Base-by-base conservation (phyloP, 768 basidiomycete species). In the Suillus occidentalis region DNA sequence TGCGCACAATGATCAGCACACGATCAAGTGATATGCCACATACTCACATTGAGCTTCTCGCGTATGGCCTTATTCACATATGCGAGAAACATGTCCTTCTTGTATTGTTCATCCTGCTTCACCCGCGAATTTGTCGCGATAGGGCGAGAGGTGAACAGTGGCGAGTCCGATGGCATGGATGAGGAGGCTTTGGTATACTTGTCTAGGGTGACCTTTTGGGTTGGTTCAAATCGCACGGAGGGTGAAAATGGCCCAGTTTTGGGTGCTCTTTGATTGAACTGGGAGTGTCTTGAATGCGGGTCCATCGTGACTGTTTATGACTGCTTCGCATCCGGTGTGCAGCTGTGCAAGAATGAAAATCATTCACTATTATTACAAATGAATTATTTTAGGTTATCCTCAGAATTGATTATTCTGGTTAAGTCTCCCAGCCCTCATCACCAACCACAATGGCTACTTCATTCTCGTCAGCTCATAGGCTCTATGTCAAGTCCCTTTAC, bases 401-500 rank as follows among this genome's bases (percentile, higher is more conserved):
- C 20, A 61, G 16, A 61, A 55, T 55, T n/a, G 28, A 52, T n/a
- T 43, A 34, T 43, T 61, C 28, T 18, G 55, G 49, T 52, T 55
- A 61, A n/a, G 43, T 47, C n/a, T 50, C 20, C 39, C 6, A 12
- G n/a, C 52, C n/a, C 53, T 20, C 60, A 50, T 47, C 63, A 39
- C 36, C 37, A 50, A 34, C 59, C 25, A 66, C 67, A 67, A 88
- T 88, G 87, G 81, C 87, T 52, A 80, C 84, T 62, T 78, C 90
- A 42, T 94, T 93, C 80, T 84, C 89, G 49, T 79, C 86, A 40
- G 90, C 87, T 6, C 92, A 93, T 80, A 86, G 88, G 74, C 84
- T 86, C 70, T 90, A 95, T 73, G 94, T 95, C 75, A 94, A 97
- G 80, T 93, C 92, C 10, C 85, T 99, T 6, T 98, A 97, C 83